Conservation (phyloP, 2,329 filamentous ascomycete species). For the Alternaria sp. region DNA sequence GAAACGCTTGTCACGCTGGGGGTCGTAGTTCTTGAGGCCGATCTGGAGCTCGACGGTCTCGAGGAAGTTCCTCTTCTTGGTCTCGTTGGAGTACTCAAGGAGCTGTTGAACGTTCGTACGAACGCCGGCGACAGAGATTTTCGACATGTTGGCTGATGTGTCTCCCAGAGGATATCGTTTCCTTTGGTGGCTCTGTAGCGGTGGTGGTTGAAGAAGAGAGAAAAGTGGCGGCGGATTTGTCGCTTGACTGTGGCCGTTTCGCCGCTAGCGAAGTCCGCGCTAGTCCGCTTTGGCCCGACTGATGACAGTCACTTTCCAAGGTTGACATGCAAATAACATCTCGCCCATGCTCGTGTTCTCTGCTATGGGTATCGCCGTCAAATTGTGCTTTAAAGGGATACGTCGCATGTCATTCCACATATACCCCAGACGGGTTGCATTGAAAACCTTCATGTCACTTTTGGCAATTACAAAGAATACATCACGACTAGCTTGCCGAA, state of each 20-base stretch:
- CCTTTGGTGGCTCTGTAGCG: conserved; percentile 50
- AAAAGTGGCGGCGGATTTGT: conserved; percentile 20
- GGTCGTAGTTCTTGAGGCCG: conserved; percentile 65
- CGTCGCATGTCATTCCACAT: neutral
- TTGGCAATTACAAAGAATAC: neutral
- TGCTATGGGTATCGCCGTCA: neutral
- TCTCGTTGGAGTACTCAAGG: conserved; percentile 91
- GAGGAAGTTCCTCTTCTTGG: conserved; percentile 98
- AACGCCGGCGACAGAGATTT: conserved; percentile 92
- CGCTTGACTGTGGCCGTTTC: conserved; percentile 14
- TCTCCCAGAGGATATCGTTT: conserved; percentile 57
- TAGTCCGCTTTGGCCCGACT: conserved; percentile 13
- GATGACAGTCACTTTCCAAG: neutral
- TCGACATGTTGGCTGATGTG: conserved; percentile 68
- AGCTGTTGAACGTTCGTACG: conserved; percentile 92
- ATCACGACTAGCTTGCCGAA: neutral
- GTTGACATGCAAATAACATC: neutral
- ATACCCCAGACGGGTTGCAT: neutral
- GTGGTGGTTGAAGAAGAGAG: conserved; percentile 35
- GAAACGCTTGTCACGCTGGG: conserved; percentile 99
- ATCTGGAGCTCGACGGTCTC: conserved; percentile 80
- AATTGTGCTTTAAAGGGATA: neutral
- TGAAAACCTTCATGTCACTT: neutral
- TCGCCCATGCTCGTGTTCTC: neutral
- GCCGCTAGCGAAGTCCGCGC: conserved; percentile 18